phyloP scores from a whole-genome alignment of 2,329 filamentous ascomycete species.

The Apiospora phragmitis region DNA sequence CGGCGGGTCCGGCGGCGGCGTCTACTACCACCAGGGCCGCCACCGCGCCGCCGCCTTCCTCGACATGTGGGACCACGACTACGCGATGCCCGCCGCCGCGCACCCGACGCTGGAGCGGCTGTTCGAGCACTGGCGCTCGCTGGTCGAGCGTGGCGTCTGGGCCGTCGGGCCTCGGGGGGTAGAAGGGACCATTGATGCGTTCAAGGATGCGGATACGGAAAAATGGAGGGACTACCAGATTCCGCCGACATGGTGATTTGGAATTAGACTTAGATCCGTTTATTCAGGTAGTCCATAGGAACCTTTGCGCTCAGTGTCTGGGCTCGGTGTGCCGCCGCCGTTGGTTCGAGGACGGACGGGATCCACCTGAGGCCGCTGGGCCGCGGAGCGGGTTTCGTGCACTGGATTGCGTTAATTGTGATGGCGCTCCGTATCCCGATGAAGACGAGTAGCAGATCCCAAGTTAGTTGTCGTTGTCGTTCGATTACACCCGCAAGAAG shows the following conservation, averaged over 20 bases:
- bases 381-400: not conserved
- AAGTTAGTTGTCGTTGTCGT: not conserved
- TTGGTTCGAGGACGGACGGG: too few species aligned
- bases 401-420: not conserved
- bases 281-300: too few species aligned
- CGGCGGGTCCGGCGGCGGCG: constrained; percentile 22
- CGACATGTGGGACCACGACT: constrained; percentile 13
- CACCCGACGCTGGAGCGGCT: constrained; percentile 25
- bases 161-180: constrained; percentile 26
- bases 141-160: constrained; percentile 29
- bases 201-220: constrained; percentile 23
- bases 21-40: constrained; percentile 28
- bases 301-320: too few species aligned
- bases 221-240: constrained; percentile 22
- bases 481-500: too few species aligned
- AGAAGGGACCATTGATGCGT: constrained; percentile 28
- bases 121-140: constrained; percentile 26
- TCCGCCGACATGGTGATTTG: constrained; percentile 10
- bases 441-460: not conserved
- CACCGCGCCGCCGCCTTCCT: constrained; percentile 19
- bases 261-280: not conserved
- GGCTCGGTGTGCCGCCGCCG: not conserved
- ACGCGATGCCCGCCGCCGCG: constrained; percentile 19
- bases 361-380: not conserved
- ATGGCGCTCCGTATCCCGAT: not conserved